These are phyloP conservation scores for Trichoderma sp. DNA, from an alignment of 2,329 filamentous ascomycete genomes.

Conservation along the genomic window DNA sequence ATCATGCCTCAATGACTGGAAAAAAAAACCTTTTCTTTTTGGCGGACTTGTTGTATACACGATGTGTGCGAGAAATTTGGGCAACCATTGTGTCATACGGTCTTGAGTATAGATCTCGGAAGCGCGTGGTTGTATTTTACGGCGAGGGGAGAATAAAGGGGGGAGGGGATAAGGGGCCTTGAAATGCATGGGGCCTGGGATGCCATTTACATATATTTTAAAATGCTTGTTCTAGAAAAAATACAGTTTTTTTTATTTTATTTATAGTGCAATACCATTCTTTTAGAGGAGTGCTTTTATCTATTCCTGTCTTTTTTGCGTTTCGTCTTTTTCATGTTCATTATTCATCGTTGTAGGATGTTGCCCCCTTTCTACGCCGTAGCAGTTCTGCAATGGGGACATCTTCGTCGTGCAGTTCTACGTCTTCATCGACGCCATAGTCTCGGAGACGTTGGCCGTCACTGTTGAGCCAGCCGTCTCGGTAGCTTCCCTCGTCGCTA, in stretches of 20 bases:
- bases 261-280: neutral
- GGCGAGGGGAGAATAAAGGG: neutral
- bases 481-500: conserved; percentile 35
- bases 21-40: neutral
- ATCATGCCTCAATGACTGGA: conserved; percentile 11
- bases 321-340: neutral
- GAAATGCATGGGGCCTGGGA: neutral
- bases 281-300: conserved; percentile 2
- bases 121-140: neutral
- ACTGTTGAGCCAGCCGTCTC: conserved; percentile 65
- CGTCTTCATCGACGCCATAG: conserved; percentile 76
- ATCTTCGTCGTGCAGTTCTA: conserved; percentile 56
- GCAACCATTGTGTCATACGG: conserved; percentile 9
- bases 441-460: conserved; percentile 73
- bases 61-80: conserved; percentile 1
- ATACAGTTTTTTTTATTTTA: neutral
- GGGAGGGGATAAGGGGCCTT: neutral
- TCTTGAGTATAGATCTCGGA: conserved; percentile 7
- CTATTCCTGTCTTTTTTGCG: conserved; percentile 25
- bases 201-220: conserved; percentile 7
- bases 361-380: conserved; percentile 46
- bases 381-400: conserved; percentile 68
- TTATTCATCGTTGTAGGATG: neutral
- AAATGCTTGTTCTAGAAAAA: conserved; percentile 2
- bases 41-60: conserved; percentile 15